Evolutionary conservation across 2,329 filamentous ascomycete species (phyloP).

Genomic region (Pyricularia grisea): DNA sequence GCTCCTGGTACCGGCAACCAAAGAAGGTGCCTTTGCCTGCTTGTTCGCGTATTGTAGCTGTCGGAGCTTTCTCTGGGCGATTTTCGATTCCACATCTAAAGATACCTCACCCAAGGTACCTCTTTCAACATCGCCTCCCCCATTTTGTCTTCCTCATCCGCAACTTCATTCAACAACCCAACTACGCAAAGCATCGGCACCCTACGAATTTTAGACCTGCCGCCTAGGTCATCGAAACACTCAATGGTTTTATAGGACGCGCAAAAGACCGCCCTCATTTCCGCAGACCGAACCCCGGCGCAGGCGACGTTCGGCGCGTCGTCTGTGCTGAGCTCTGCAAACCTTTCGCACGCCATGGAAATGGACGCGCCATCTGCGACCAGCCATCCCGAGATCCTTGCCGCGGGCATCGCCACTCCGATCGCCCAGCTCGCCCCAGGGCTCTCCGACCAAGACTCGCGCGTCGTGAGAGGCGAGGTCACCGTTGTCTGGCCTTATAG

Average conservation of each 20-base stretch:
- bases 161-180: background rate
- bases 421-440: slow-evolving; percentile 47
- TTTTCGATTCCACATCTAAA: background rate
- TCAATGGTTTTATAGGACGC: background rate
- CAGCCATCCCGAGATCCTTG: background rate
- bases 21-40: background rate
- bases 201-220: background rate
- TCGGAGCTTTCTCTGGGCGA: background rate
- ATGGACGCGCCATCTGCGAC: background rate
- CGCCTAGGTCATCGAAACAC: background rate
- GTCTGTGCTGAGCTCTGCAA: background rate
- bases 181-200: background rate
- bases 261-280: background rate
- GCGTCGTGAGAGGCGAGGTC: slow-evolving; percentile 58
- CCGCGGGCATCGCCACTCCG: slow-evolving; percentile 17
- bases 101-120: background rate
- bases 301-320: background rate
- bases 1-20: background rate
- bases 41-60: background rate
- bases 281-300: background rate
- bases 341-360: background rate
- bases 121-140: background rate
- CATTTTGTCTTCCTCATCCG: background rate
- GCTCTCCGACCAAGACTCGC: slow-evolving; percentile 27
- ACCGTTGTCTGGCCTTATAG: slow-evolving; percentile 91